Conservation (phyloP, 208 protist species). For the Porcisia deanei region DNA sequence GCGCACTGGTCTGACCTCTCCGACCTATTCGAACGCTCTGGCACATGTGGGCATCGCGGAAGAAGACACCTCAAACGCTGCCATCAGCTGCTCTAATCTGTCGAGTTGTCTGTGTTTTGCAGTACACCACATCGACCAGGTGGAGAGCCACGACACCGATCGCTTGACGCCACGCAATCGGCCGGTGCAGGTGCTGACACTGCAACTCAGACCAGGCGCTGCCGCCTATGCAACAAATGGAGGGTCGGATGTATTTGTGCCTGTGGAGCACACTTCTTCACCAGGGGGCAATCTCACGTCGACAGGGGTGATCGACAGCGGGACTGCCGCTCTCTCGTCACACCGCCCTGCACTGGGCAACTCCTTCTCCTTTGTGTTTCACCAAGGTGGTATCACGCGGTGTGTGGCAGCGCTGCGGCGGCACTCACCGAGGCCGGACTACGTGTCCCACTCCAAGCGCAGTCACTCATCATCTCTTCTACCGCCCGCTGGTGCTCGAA, state of each 20-base stretch:
- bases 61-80: neutral
- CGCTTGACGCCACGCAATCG: conserved; percentile 35
- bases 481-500: neutral
- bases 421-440: conserved; percentile 19
- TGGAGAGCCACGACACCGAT: conserved; percentile 30
- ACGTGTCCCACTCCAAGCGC: conserved; percentile 1
- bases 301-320: neutral
- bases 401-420: conserved; percentile 29
- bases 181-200: conserved; percentile 33
- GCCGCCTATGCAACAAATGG: conserved; percentile 15
- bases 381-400: conserved; percentile 39
- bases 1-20: neutral
- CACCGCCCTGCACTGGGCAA: neutral
- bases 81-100: neutral
- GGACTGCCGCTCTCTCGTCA: neutral
- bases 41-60: neutral
- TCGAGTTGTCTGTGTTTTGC: conserved; percentile 31
- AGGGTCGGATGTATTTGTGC: conserved; percentile 7
- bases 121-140: conserved; percentile 20
- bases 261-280: neutral
- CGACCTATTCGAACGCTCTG: neutral
- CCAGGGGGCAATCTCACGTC: neutral
- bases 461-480: conserved; percentile 8
- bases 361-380: conserved; percentile 34
- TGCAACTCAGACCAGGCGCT: conserved; percentile 21